Evolutionary conservation across 148 eudicot species (phyloP).

Genomic region (Vaccinium macrocarpon): DNA sequence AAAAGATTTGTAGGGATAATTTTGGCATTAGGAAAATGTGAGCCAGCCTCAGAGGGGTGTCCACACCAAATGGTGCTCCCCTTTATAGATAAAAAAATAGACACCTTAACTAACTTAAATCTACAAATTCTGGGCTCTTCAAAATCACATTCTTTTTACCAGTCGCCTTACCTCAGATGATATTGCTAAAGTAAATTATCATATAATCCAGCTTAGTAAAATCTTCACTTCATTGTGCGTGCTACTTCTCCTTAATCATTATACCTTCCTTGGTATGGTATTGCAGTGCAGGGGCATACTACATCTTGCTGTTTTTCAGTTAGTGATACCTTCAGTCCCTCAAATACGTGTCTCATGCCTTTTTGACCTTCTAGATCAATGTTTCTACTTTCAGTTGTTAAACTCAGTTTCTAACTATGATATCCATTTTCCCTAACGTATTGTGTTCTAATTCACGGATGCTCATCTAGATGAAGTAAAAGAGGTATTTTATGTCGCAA

Average conservation of each 20-base stretch:
- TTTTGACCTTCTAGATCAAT: not conserved
- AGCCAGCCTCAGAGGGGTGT: not conserved
- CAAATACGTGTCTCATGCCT: not conserved
- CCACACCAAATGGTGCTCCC: not conserved
- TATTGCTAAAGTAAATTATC: not conserved
- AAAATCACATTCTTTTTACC: not conserved
- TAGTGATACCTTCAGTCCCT: not conserved
- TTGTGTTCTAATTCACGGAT: not conserved
- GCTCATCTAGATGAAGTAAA: not conserved
- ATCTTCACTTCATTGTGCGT: not conserved
- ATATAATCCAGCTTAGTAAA: not conserved
- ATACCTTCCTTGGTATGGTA: not conserved
- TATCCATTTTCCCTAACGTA: not conserved
- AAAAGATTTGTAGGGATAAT: not conserved
- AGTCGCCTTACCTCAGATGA: not conserved
- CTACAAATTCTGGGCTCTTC: not conserved
- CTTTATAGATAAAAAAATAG: not conserved
- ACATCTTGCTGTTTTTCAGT: not conserved
- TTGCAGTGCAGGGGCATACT: not conserved
- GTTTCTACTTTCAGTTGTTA: not conserved
- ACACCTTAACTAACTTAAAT: not conserved
- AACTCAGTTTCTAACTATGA: not conserved
- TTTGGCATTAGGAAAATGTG: not conserved
- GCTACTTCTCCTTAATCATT: not conserved
- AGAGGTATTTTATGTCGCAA: not conserved